These are phyloP conservation scores for Diaporthe batatas DNA, from an alignment of 2,329 filamentous ascomycete genomes.

Conservation along the genomic window DNA sequence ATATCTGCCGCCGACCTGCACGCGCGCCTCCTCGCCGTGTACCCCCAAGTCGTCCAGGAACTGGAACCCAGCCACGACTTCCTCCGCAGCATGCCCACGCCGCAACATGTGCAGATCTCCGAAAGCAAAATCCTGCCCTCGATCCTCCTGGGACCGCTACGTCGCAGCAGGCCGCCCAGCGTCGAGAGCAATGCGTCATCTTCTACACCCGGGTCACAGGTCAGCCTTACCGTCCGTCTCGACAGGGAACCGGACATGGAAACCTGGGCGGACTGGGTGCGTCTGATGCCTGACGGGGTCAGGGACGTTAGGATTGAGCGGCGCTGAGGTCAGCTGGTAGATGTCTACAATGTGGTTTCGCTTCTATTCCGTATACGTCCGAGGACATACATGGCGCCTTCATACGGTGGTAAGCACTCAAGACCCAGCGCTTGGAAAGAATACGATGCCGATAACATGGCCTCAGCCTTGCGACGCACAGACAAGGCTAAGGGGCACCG, in stretches of 20 bases:
- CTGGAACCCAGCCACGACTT: slow-evolving; percentile 61
- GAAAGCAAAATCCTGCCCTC: slow-evolving; percentile 67
- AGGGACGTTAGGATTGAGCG: slow-evolving; percentile 68
- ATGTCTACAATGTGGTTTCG: no score
- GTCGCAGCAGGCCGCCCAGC: slow-evolving; percentile 52
- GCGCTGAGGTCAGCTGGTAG: no score
- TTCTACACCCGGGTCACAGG: slow-evolving; percentile 53
- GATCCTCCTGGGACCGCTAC: slow-evolving; percentile 66
- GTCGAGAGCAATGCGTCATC: neutral
- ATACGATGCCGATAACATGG: no score
- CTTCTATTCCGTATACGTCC: no score
- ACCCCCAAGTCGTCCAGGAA: slow-evolving; percentile 66
- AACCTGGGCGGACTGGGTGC: slow-evolving; percentile 70
- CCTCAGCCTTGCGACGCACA: no score
- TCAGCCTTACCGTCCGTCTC: slow-evolving; percentile 65
- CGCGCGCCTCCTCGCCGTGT: slow-evolving; percentile 64
- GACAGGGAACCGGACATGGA: slow-evolving; percentile 67
- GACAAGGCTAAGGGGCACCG: no score
- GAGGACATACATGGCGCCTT: no score
- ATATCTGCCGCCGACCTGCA: slow-evolving; percentile 67
- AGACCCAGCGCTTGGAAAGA: no score
- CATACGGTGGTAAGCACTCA: no score
- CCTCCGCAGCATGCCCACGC: slow-evolving; percentile 64
- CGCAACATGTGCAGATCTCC: slow-evolving; percentile 68
- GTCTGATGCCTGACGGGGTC: slow-evolving; percentile 69